Conservation (phyloP, 371 early-diverging fungal species). For the Mortierella sp. region DNA sequence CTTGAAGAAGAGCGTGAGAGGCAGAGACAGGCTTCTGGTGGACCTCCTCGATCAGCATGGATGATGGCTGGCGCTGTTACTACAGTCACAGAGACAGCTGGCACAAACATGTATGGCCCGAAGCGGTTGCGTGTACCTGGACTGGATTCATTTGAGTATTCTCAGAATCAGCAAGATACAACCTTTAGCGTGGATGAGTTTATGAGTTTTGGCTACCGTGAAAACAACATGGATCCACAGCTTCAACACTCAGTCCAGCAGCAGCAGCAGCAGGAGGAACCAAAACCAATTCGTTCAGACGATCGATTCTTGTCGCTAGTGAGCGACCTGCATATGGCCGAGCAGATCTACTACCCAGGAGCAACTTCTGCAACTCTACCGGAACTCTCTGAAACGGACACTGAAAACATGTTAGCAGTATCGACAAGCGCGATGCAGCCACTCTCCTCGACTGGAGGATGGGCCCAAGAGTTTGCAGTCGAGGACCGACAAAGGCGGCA, state of each 20-base stretch:
- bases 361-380: slow-evolving; percentile 24
- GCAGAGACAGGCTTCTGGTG: slow-evolving; percentile 13
- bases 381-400: not conserved
- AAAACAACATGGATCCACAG: not conserved
- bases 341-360: slow-evolving; percentile 42
- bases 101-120: not conserved
- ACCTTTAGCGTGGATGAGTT: slow-evolving; percentile 29
- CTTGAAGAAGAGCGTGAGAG: slow-evolving; percentile 37
- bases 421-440: not conserved
- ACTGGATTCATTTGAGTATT: slow-evolving; percentile 10
- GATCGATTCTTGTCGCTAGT: slow-evolving; percentile 40
- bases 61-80: slow-evolving; percentile 26
- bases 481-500: not conserved
- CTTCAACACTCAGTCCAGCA: not conserved
- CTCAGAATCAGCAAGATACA: not conserved
- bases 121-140: slow-evolving; percentile 34
- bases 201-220: slow-evolving; percentile 12
- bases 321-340: slow-evolving; percentile 40
- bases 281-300: slow-evolving; percentile 22
- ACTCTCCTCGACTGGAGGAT: slow-evolving; percentile 7
- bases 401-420: not conserved
- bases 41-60: slow-evolving; percentile 31
- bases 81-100: not conserved
- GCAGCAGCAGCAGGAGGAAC: not conserved
- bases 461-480: slow-evolving; percentile 33